These are phyloP conservation scores for Tylopilus vinaceipallidus DNA, from an alignment of 768 basidiomycete species.

Conservation along the genomic window DNA sequence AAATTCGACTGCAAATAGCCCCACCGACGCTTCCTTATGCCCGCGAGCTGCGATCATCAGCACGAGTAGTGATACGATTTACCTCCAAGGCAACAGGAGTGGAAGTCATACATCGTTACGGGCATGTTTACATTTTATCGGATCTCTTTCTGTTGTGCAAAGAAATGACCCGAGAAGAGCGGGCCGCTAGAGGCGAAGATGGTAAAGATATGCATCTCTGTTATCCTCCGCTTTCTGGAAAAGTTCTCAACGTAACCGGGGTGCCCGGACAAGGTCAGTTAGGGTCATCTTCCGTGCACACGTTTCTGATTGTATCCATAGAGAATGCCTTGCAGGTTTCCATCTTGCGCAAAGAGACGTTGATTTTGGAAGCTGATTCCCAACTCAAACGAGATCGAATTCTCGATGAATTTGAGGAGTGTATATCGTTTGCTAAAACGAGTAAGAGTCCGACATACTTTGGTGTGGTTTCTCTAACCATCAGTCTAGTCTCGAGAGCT, in stretches of 20 bases:
- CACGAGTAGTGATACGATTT: conserved; percentile 73
- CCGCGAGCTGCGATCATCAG: conserved; percentile 71
- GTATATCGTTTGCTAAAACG: conserved; percentile 75
- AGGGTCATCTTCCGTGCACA: background rate
- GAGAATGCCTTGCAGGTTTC: conserved; percentile 73
- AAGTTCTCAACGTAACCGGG: conserved; percentile 76
- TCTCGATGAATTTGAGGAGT: conserved; percentile 72
- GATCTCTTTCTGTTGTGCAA: conserved; percentile 93
- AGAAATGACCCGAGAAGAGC: conserved; percentile 70
- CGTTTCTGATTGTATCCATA: conserved; percentile 33
- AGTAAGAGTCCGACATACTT: conserved; percentile 44
- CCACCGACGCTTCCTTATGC: conserved; percentile 76
- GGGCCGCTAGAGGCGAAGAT: conserved; percentile 43
- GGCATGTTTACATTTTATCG: conserved; percentile 85
- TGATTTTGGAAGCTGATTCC: conserved; percentile 65
- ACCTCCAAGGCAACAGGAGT: conserved; percentile 70
- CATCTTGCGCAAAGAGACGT: conserved; percentile 85
- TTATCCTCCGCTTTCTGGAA: conserved; percentile 94
- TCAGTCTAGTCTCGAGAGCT: conserved; percentile 48
- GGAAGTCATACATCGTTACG: conserved; percentile 74
- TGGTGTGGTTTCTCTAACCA: conserved; percentile 3
- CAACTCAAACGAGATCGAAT: conserved; percentile 58
- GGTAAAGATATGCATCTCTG: conserved; percentile 87
- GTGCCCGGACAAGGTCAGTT: conserved; percentile 57
- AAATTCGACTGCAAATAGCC: conserved; percentile 86